phyloP scores from a whole-genome alignment of 1,284 basidiomycete genomes.

The Marasmius fiardii region DNA sequence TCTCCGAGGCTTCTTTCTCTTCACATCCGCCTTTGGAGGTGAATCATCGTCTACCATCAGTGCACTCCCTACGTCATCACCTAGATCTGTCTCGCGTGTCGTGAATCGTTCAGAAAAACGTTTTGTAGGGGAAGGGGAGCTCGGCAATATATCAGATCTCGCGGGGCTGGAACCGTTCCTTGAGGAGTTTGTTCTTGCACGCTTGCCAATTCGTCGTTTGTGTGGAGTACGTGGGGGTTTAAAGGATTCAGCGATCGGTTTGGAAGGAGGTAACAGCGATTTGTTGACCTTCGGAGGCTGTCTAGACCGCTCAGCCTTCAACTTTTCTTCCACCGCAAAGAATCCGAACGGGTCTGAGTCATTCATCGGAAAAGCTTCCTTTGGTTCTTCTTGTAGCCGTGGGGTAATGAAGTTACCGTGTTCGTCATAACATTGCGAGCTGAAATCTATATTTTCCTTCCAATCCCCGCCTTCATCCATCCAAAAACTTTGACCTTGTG shows the following conservation, averaged over 20 bases:
- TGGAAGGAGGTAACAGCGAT: background rate
- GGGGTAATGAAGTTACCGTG: background rate
- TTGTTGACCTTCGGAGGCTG: conserved; percentile 2
- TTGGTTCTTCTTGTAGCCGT: background rate
- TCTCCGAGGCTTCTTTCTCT: background rate
- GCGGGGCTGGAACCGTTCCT: background rate
- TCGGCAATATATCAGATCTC: conserved; percentile 22
- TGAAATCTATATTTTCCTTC: conserved; percentile 4
- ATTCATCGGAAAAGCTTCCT: background rate
- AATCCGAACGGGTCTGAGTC: conserved; percentile 43
- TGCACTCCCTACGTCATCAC: background rate
- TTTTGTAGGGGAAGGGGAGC: conserved; percentile 33
- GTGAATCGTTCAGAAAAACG: conserved; percentile 1
- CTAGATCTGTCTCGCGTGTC: background rate
- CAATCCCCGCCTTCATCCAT: background rate
- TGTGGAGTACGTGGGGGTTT: conserved; percentile 30
- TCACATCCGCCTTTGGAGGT: background rate
- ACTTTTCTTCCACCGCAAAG: conserved; percentile 37
- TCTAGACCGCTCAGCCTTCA: conserved; percentile 30
- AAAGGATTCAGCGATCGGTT: conserved; percentile 18
- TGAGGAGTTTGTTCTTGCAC: background rate
- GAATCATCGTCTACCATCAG: background rate
- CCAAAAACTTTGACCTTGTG: background rate
- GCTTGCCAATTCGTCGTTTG: conserved; percentile 22
- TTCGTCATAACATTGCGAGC: background rate